These are phyloP conservation scores for Annulohypoxylon stygium DNA, from an alignment of 495 filamentous ascomycete genomes.

Conservation along the genomic window DNA sequence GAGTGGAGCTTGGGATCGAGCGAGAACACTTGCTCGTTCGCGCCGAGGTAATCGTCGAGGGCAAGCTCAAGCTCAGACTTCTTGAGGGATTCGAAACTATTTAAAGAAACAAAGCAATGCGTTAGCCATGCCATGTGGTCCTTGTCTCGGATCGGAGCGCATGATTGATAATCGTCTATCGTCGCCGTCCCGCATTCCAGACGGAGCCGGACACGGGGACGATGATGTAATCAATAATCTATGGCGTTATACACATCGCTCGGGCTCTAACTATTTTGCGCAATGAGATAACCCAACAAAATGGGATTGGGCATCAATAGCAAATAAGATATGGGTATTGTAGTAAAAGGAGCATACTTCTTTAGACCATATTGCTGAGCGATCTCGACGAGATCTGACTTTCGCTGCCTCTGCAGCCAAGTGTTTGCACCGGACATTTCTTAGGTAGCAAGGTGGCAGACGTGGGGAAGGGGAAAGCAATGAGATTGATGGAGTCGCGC, in stretches of 20 bases:
- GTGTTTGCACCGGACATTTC: conserved; percentile 64
- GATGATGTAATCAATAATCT: conserved; percentile 38
- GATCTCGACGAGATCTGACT: conserved; percentile 81
- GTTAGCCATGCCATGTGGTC: conserved; percentile 51
- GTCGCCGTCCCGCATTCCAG: conserved; percentile 35
- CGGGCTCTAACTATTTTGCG: conserved; percentile 8
- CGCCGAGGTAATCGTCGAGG: conserved; percentile 80
- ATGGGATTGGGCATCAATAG: conserved; percentile 18
- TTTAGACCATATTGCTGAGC: conserved; percentile 78
- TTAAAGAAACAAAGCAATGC: conserved; percentile 39
- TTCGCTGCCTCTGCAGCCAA: conserved; percentile 88
- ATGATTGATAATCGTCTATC: conserved; percentile 10
- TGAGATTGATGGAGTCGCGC: conserved; percentile 48
- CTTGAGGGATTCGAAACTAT: conserved; percentile 76
- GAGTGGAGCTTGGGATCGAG: conserved; percentile 73
- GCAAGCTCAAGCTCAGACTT: conserved; percentile 85
- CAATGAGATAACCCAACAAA: conserved; percentile 16
- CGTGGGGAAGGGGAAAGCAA: conserved; percentile 11
- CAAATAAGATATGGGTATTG: conserved; percentile 28
- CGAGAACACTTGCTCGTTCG: conserved; percentile 71
- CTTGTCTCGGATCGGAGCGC: conserved; percentile 38
- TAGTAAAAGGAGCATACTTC: conserved; percentile 68
- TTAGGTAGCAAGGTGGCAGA: not conserved
- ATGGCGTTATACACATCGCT: conserved; percentile 3
- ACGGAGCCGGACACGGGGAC: conserved; percentile 27